Evolutionary conservation across 257 asterid species (phyloP).

Genomic region (Salvia splendens): DNA sequence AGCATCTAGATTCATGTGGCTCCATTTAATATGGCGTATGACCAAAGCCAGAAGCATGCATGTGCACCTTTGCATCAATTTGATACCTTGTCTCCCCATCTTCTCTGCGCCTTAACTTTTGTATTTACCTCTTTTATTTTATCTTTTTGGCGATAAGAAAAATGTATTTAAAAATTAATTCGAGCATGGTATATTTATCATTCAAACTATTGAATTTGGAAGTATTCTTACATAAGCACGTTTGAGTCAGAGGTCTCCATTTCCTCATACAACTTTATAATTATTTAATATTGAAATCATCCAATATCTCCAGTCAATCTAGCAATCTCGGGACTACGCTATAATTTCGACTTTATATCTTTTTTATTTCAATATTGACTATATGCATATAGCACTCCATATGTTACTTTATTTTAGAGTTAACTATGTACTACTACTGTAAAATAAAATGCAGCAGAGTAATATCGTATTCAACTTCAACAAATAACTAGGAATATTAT

Average conservation of each 20-base stretch:
- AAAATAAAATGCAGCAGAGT: too few species aligned
- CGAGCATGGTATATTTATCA: neutral
- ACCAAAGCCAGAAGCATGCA: conserved; percentile 29
- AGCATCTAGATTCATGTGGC: conserved; percentile 26
- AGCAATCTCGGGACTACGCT: too few species aligned
- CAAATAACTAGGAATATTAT: too few species aligned
- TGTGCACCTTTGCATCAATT: conserved; percentile 25
- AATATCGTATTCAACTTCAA: too few species aligned
- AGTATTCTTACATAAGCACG: neutral
- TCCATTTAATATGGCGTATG: conserved; percentile 20
- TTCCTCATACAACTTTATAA: neutral
- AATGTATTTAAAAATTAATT: neutral
- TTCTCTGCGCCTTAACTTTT: conserved; percentile 4
- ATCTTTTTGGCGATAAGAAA: neutral
- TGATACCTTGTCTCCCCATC: conserved; percentile 24
- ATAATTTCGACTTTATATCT: too few species aligned
- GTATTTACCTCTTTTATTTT: neutral
- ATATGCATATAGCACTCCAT: too few species aligned
- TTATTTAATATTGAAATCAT: too few species aligned
- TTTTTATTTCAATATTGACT: neutral
- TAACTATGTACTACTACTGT: too few species aligned
- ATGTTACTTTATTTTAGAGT: too few species aligned
- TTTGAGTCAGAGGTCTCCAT: neutral
- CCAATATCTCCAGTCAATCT: neutral
- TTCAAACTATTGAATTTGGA: neutral